Conservation (phyloP, 2,329 filamentous ascomycete species). For the Cytospora mali region DNA sequence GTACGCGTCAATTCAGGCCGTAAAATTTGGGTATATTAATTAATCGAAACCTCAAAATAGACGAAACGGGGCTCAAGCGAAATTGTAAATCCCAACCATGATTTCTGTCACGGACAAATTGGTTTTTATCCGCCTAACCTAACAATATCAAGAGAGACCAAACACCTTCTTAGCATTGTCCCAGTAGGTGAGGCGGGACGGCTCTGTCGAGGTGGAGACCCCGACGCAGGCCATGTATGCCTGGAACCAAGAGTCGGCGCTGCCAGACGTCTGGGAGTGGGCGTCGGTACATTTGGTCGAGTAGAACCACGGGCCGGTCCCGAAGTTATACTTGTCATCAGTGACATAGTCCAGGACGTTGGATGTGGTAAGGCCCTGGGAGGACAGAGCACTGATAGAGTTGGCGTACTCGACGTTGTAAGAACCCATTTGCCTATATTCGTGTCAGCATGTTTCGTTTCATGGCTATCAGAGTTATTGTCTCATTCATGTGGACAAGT, state of each 20-base stretch:
- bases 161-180: slow-evolving; percentile 52
- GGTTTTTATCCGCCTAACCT: too few species aligned
- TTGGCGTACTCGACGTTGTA: slow-evolving; percentile 54
- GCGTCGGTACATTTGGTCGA: slow-evolving; percentile 46
- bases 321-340: slow-evolving; percentile 57
- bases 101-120: neutral
- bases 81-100: neutral
- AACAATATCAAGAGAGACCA: slow-evolving; percentile 33
- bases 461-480: too few species aligned
- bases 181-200: slow-evolving; percentile 46
- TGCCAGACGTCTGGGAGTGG: slow-evolving; percentile 38
- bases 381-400: slow-evolving; percentile 43
- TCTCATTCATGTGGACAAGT: too few species aligned
- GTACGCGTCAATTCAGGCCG: neutral
- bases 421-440: slow-evolving; percentile 34
- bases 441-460: slow-evolving; percentile 2
- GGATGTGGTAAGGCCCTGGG: slow-evolving; percentile 37
- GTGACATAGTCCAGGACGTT: slow-evolving; percentile 48
- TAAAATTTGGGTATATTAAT: slow-evolving; percentile 5
- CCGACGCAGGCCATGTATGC: slow-evolving; percentile 54
- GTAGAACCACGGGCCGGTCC: slow-evolving; percentile 55
- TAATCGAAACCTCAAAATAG: neutral
- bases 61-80: neutral
- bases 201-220: slow-evolving; percentile 31
- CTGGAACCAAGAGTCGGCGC: slow-evolving; percentile 46